Evolutionary conservation across 345 rosid genomes (phyloP).

Genomic region (Litchi chinensis): DNA sequence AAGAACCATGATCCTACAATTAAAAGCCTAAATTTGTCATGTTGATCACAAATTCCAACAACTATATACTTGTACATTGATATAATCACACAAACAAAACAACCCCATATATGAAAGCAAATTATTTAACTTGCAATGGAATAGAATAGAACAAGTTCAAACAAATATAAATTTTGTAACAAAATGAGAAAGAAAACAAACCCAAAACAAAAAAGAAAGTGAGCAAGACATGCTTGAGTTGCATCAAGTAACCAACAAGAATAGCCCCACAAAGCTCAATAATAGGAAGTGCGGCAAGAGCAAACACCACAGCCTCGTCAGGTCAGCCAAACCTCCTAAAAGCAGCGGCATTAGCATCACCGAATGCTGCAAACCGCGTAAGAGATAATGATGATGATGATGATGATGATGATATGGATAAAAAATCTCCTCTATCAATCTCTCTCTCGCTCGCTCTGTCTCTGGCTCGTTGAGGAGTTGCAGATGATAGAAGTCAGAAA

Average conservation of each 20-base stretch:
- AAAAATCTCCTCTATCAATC: no score
- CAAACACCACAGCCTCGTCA: constrained; percentile 82
- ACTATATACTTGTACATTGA: constrained; percentile 2
- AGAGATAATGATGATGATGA: constrained; percentile 35
- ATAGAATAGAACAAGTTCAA: background rate
- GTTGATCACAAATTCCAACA: background rate
- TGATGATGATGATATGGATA: no score
- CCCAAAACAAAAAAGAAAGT: constrained; percentile 74
- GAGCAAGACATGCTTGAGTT: constrained; percentile 59
- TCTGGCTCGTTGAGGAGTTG: no score
- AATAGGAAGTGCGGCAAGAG: constrained; percentile 87
- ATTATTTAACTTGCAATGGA: background rate
- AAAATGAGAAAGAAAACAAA: constrained; percentile 40
- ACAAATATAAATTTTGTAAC: background rate
- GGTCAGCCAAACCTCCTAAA: constrained; percentile 77
- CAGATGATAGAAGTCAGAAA: no score
- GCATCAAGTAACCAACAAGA: constrained; percentile 98
- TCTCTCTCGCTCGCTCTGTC: no score
- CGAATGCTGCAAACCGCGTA: constrained; percentile 73
- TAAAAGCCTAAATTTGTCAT: constrained; percentile 16
- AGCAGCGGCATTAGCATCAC: constrained; percentile 72
- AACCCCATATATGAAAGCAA: background rate
- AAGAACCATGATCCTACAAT: constrained; percentile 88
- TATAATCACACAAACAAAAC: background rate
- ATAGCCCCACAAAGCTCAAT: constrained; percentile 96